These are phyloP conservation scores for Boechera stricta DNA, from an alignment of 345 rosid genomes.

Conservation along the genomic window DNA sequence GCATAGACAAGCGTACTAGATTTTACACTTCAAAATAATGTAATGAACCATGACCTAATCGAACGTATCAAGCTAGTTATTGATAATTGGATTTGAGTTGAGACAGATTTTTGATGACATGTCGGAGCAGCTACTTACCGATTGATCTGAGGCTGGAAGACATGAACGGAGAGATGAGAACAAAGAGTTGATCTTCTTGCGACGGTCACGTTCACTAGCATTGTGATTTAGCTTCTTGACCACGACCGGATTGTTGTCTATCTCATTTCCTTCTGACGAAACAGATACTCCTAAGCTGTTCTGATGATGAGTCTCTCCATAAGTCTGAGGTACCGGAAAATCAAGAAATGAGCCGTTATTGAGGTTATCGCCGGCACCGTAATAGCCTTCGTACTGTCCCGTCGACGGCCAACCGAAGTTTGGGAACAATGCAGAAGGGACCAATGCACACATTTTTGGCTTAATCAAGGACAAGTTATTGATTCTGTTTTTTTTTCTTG, in stretches of 20 bases:
- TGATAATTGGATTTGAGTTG: neutral
- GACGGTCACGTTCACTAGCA: constrained; percentile 71
- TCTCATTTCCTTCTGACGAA: constrained; percentile 32
- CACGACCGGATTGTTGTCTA: constrained; percentile 27
- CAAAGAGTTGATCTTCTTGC: constrained; percentile 61
- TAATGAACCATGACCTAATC: neutral
- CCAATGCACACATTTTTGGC: constrained; percentile 41
- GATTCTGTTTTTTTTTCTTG: neutral
- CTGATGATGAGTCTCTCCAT: constrained; percentile 29
- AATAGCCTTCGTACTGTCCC: constrained; percentile 31
- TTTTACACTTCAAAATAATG: neutral
- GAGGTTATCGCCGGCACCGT: constrained; percentile 11
- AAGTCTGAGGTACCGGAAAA: constrained; percentile 34
- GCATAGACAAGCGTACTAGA: neutral
- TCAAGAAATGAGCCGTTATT: constrained; percentile 23
- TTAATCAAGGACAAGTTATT: constrained; percentile 11
- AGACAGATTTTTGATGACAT: neutral
- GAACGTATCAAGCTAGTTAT: neutral
- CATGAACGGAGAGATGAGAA: constrained; percentile 70
- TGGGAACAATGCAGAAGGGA: constrained; percentile 33
- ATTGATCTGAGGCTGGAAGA: constrained; percentile 59
- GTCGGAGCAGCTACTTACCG: constrained; percentile 46
- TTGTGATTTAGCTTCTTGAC: constrained; percentile 70
- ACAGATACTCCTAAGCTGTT: constrained; percentile 11
- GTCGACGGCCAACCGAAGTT: constrained; percentile 39